Conservation (phyloP, 2,329 filamentous ascomycete genomes). For the Penicillium sp. region DNA sequence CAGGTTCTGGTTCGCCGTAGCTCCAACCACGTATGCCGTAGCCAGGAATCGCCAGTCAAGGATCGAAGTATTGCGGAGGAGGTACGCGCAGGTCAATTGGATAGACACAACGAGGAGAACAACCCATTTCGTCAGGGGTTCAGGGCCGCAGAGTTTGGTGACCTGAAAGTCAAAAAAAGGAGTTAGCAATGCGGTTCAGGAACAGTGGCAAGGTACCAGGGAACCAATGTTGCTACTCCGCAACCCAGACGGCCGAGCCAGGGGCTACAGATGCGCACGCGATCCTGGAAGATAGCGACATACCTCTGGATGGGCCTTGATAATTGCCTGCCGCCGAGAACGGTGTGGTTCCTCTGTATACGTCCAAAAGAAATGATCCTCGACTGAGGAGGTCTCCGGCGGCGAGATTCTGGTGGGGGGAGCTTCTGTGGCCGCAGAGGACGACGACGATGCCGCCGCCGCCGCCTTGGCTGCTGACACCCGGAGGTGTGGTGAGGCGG, state of each 20-base stretch:
- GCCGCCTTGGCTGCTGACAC: constrained; percentile 40
- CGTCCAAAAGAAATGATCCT: constrained; percentile 90
- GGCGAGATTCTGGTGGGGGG: constrained; percentile 37
- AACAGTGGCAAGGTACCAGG: constrained; percentile 10
- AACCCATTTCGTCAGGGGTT: constrained; percentile 93
- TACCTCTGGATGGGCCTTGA: constrained; percentile 97
- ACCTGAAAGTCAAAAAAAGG: constrained; percentile 64
- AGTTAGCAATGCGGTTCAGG: constrained; percentile 24
- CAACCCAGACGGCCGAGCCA: constrained; percentile 3
- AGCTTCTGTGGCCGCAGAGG: constrained; percentile 27
- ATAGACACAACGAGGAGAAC: constrained; percentile 82
- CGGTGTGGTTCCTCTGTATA: constrained; percentile 98
- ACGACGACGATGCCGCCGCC: background rate
- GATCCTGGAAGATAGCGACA: constrained; percentile 22
- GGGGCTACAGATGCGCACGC: constrained; percentile 5
- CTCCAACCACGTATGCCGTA: constrained; percentile 88
- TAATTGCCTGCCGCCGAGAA: constrained; percentile 88
- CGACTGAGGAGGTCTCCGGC: constrained; percentile 42
- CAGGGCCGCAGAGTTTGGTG: constrained; percentile 94
- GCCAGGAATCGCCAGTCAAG: constrained; percentile 84
- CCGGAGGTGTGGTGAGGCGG: constrained; percentile 43
- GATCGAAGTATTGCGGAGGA: constrained; percentile 77
- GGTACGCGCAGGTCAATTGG: constrained; percentile 77
- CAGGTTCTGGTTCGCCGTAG: constrained; percentile 96
- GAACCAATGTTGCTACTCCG: constrained; percentile 11